Percentiles rank a stretch among this genome's conserved stretches.
These are phyloP conservation scores for Pyropia yezoensis DNA, from an alignment of 23 red algal genomes.

Conservation along the genomic window DNA sequence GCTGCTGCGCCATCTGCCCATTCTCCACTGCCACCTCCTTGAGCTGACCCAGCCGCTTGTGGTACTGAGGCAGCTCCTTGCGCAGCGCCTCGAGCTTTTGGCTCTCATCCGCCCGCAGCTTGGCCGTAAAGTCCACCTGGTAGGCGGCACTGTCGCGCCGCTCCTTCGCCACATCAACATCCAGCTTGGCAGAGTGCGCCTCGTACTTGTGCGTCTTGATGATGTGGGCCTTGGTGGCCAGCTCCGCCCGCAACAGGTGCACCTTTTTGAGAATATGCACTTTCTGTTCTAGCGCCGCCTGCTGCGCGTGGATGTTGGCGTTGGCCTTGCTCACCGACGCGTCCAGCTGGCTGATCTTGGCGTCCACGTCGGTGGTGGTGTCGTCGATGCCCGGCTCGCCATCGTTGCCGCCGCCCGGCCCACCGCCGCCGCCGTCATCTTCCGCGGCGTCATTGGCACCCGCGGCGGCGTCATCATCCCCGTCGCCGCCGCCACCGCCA, in stretches of 20 bases:
- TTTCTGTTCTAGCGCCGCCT: slow-evolving; percentile 24
- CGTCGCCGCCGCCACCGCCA: slow-evolving; percentile 20
- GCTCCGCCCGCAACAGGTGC: slow-evolving; percentile 3
- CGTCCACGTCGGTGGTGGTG: no score
- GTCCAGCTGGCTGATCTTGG: no score
- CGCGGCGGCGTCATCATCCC: no score
- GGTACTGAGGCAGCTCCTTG: slow-evolving; percentile 18
- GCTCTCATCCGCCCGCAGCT: slow-evolving; percentile 1
- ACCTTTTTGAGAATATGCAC: slow-evolving; percentile 38
- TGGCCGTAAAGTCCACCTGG: slow-evolving; percentile 31
- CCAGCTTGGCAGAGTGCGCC: slow-evolving; percentile 14
- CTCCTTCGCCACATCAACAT: slow-evolving; percentile 27
- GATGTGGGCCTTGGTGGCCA: slow-evolving; percentile 10
- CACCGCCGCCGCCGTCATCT: slow-evolving; percentile 15
- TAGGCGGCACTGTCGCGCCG: slow-evolving; percentile 11
- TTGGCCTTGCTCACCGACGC: no score
- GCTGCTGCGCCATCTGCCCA: slow-evolving; percentile 22
- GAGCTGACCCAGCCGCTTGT: slow-evolving; percentile 16
- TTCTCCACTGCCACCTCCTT: slow-evolving; percentile 30
- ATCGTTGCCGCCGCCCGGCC: neutral
- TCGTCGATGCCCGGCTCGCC: no score
- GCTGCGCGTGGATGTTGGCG: slow-evolving; percentile 21
- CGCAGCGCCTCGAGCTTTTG: slow-evolving; percentile 36
- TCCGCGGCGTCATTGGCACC: slow-evolving; percentile 12
- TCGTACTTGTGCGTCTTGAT: slow-evolving; percentile 1